Conservation (phyloP, 192 early-diverging fungal genomes). For the Chytriomyces hyalinus region DNA sequence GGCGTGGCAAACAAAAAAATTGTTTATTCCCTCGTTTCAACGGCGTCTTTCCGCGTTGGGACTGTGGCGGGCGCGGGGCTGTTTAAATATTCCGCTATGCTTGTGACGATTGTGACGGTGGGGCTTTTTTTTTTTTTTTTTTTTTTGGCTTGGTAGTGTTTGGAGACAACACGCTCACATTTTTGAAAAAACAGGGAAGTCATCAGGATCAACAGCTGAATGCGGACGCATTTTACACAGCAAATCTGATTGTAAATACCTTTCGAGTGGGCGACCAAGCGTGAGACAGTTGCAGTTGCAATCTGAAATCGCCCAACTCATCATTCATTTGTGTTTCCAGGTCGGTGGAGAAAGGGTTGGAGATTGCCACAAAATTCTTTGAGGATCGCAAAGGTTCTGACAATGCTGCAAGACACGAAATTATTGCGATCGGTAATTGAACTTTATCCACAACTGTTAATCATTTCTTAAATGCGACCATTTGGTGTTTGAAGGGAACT, state of each 20-base stretch:
- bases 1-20: too few species aligned
- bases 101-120: conserved; percentile 70
- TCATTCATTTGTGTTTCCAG: conserved; percentile 14
- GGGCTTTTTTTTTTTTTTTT: too few species aligned
- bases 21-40: too few species aligned
- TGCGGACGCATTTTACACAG: conserved; percentile 79
- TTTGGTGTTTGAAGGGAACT: neutral
- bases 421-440: conserved; percentile 84
- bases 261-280: conserved; percentile 58
- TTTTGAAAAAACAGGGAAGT: conserved; percentile 49
- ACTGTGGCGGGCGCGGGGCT: conserved; percentile 75
- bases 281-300: neutral
- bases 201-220: conserved; percentile 68
- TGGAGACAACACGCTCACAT: too few species aligned
- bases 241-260: conserved; percentile 80
- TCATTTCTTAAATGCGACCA: too few species aligned
- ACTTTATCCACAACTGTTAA: neutral
- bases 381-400: conserved; percentile 54
- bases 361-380: conserved; percentile 70
- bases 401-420: conserved; percentile 64
- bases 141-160: too few species aligned
- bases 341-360: conserved; percentile 44
- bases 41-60: too few species aligned
- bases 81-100: conserved; percentile 76
- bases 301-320: neutral